phyloP scores from a whole-genome alignment of 257 asterid genomes.

The Solanum corneliomulleri region DNA sequence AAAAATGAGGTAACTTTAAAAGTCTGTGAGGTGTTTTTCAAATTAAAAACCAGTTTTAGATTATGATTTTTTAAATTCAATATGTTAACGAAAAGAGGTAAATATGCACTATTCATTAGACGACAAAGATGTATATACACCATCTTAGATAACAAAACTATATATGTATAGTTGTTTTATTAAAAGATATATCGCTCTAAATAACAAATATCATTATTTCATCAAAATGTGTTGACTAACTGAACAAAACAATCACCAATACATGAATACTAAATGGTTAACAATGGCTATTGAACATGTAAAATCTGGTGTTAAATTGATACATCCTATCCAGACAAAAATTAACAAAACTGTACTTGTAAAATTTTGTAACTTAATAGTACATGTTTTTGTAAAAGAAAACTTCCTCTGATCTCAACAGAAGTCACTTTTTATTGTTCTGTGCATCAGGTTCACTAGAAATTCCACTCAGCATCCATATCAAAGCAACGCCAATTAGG shows the following conservation, averaged over 20 bases:
- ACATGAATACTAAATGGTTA: background rate
- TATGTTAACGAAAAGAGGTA: background rate
- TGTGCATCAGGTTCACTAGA: conserved; percentile 18
- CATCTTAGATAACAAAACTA: too few relatives aligned
- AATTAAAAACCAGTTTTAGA: background rate
- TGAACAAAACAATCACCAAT: background rate
- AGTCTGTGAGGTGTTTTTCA: background rate
- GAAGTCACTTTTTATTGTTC: background rate
- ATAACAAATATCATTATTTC: background rate
- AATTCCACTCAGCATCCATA: conserved; percentile 64
- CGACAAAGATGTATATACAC: background rate
- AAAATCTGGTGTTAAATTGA: background rate
- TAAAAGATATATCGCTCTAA: too few relatives aligned
- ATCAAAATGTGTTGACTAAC: background rate
- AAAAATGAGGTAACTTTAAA: background rate
- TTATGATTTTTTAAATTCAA: background rate
- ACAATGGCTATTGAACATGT: background rate
- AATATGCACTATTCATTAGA: background rate
- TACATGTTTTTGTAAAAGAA: background rate
- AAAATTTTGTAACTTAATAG: background rate
- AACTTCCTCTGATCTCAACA: background rate
- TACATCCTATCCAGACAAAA: background rate
- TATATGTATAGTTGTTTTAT: too few relatives aligned
- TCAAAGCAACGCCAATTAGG: conserved; percentile 64
- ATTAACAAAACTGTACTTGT: background rate